These are phyloP conservation scores for Aegilops tauschii DNA, from an alignment of 176 grass and related monocot genomes.

Conservation along the genomic window DNA sequence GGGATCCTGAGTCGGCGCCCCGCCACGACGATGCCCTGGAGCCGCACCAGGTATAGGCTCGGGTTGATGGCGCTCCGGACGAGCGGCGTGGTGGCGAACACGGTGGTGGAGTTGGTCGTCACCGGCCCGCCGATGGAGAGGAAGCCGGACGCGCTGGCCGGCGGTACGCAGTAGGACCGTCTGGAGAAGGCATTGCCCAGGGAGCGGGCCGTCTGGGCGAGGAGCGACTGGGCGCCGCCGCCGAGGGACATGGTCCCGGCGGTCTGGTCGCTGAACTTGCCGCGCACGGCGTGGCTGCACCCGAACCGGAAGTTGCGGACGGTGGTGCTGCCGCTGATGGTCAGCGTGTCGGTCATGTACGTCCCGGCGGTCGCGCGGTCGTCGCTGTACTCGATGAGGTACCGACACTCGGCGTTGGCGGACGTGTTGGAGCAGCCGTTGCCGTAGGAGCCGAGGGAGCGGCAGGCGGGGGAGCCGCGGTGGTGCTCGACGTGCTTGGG, in stretches of 20 bases:
- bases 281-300: slow-evolving; percentile 46
- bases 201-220: slow-evolving; percentile 34
- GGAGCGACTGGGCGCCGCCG: slow-evolving; percentile 39
- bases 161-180: slow-evolving; percentile 54
- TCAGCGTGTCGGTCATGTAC: slow-evolving; percentile 1
- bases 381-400: background rate
- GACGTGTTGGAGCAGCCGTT: background rate
- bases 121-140: slow-evolving; percentile 35
- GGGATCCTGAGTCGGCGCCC: slow-evolving; percentile 30
- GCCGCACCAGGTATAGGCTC: slow-evolving; percentile 33
- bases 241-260: slow-evolving; percentile 56
- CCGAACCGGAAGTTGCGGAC: slow-evolving; percentile 32
- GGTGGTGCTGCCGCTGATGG: slow-evolving; percentile 14
- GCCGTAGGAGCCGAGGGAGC: slow-evolving; percentile 2
- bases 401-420: background rate
- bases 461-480: slow-evolving; percentile 20
- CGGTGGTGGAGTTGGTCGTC: background rate
- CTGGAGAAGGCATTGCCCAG: slow-evolving; percentile 34
- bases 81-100: background rate
- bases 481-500: background rate
- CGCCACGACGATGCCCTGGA: slow-evolving; percentile 35
- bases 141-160: slow-evolving; percentile 32
- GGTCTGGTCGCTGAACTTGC: slow-evolving; percentile 24
- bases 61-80: background rate
- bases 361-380: background rate